phyloP scores from a whole-genome alignment of 2,329 filamentous ascomycete species.

The Hypoxylon sp. region DNA sequence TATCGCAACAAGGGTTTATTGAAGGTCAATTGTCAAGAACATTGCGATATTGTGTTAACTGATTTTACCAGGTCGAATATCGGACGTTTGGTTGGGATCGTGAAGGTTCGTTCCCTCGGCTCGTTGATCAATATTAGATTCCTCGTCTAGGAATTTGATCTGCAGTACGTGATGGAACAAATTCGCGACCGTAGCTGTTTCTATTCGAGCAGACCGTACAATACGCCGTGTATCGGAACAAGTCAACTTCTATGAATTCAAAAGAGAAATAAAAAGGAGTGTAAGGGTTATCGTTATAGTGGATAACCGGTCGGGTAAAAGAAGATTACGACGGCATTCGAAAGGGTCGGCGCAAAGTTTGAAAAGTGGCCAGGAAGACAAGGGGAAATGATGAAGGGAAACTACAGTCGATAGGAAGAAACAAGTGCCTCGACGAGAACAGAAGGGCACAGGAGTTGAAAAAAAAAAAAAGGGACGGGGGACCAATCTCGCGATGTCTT shows the following conservation, averaged over 20 bases:
- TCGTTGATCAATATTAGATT: slow-evolving; percentile 27
- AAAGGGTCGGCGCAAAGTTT: slow-evolving; percentile 18
- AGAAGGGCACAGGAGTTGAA: slow-evolving; percentile 14
- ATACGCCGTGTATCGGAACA: slow-evolving; percentile 6
- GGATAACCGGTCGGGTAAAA: slow-evolving; percentile 44
- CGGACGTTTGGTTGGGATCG: slow-evolving; percentile 9
- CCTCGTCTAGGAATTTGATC: slow-evolving; percentile 38
- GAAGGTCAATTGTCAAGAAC: slow-evolving; percentile 24
- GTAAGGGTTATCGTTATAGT: slow-evolving; percentile 30
- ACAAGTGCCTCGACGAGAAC: slow-evolving; percentile 2
- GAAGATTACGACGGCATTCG: slow-evolving; percentile 34
- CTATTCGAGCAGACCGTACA: slow-evolving; percentile 11
- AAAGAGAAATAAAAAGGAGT: slow-evolving; percentile 33
- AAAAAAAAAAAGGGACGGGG: slow-evolving; percentile 36
- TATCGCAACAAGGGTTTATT: slow-evolving; percentile 37
- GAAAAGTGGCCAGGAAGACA: slow-evolving; percentile 17
- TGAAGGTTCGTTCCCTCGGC: slow-evolving; percentile 17
- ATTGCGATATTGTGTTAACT: slow-evolving; percentile 32
- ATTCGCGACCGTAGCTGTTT: slow-evolving; percentile 11
- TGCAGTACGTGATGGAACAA: slow-evolving; percentile 8
- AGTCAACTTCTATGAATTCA: slow-evolving; percentile 1
- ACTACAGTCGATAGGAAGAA: background rate
- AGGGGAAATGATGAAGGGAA: slow-evolving; percentile 1
- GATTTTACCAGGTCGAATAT: slow-evolving; percentile 17
- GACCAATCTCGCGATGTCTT: slow-evolving; percentile 43